These are phyloP conservation scores for Fusarium keratoplasticum DNA, from an alignment of 2,329 filamentous ascomycete species.

Conservation along the genomic window DNA sequence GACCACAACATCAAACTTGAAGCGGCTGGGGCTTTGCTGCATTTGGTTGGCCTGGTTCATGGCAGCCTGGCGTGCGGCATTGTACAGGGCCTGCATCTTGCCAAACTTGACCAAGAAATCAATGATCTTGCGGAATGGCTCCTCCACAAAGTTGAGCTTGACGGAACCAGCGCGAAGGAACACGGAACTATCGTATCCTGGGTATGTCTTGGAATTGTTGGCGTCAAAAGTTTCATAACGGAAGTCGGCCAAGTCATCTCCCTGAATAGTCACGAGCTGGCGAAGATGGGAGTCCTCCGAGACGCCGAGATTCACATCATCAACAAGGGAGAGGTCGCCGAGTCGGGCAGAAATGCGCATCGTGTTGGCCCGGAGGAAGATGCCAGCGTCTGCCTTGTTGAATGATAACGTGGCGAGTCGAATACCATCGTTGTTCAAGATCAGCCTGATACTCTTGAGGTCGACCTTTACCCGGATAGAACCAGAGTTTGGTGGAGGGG, in stretches of 20 bases:
- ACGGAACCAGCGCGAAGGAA: conserved; percentile 92
- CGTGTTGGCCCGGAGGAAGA: conserved; percentile 86
- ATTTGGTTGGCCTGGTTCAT: conserved; percentile 93
- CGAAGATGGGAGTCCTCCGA: conserved; percentile 83
- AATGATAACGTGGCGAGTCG: conserved; percentile 92
- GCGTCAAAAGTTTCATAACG: conserved; percentile 95
- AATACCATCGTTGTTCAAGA: conserved; percentile 98
- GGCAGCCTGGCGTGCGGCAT: conserved; percentile 93
- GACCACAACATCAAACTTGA: conserved; percentile 93
- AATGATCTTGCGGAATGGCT: conserved; percentile 98
- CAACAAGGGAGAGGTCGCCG: conserved; percentile 87
- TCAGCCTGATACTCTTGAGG: conserved; percentile 90
- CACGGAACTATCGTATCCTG: conserved; percentile 93
- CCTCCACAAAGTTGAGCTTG: conserved; percentile 96
- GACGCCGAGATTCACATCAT: conserved; percentile 94
- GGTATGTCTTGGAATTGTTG: conserved; percentile 76
- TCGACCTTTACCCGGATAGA: conserved; percentile 95
- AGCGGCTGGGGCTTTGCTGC: conserved; percentile 87
- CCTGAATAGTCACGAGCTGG: conserved; percentile 92
- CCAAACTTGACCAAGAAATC: conserved; percentile 98
- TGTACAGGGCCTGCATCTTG: conserved; percentile 99
- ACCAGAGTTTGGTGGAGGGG: conserved; percentile 58
- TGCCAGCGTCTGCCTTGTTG: conserved; percentile 89
- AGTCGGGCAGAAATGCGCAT: conserved; percentile 90
- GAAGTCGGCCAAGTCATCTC: conserved; percentile 95